Evolutionary conservation across 2,329 filamentous ascomycete species (phyloP), one percentile per base, ranked within the genome.

Genomic region (Epichloe gansuensis): DNA sequence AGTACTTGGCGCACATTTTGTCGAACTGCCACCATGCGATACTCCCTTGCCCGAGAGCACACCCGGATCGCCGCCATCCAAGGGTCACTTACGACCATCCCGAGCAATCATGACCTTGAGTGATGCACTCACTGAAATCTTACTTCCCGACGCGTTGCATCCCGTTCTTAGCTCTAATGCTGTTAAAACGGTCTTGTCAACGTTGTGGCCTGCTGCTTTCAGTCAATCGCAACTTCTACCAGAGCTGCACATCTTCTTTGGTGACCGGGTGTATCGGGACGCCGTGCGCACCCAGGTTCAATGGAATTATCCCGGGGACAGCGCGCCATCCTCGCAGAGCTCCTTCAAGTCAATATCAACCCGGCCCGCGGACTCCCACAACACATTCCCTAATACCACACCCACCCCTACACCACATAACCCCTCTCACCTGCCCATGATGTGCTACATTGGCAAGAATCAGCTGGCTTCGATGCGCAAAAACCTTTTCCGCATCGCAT

Each of bases 181-280:
- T 4, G 64, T 79, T 51, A 70, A 69, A 56, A 66, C 61, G 31
- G 61, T 78, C 36, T 59, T 80, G 49, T 61, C 64, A 13, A 72
- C 65, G 1, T 61, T 80, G 5, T 81, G 68, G 66, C 69, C 69
- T 15, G 56, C 58, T 5, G 57, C 60, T 4, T 67, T 72, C 55
- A 54, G 53, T 47, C 61, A 57, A 39, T 55, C 62, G 2, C 59
- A 62, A 6, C 57, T 63, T 11, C 51, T 63, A 4, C 64, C 70
- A 3, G 70, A 76, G n/a, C 61, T 80, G 12, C 67, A 72, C 54
- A 56, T 80, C 2, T 73, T 72, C 56, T 80, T 77, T 56, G 76
- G 75, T 27, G 61, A 65, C 17, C 68, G 69, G 34, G 61, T 68
- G 13, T 76, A 74, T 56, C 64, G 64, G 21, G 70, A 70, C 35